Evolutionary conservation across 768 basidiomycete genomes (phyloP).

Genomic region (Boletus sp.): DNA sequence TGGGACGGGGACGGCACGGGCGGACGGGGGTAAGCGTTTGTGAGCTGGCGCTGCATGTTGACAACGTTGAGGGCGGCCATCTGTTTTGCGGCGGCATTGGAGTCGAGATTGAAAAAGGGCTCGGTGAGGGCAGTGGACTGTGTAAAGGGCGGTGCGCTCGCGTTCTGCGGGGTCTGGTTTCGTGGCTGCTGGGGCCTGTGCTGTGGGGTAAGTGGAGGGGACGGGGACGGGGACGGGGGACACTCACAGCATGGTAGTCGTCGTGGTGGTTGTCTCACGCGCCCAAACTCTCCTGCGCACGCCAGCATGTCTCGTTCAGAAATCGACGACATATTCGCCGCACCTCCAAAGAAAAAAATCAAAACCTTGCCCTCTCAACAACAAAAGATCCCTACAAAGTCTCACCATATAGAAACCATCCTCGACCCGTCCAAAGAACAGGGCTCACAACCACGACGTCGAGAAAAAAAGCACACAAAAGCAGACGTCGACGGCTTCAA

Average conservation of each 20-base stretch:
- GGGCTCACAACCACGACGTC: slow-evolving; percentile 32
- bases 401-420: slow-evolving; percentile 50
- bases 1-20: slow-evolving; percentile 36
- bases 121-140: slow-evolving; percentile 27
- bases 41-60: slow-evolving; percentile 45
- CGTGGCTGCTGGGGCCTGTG: slow-evolving; percentile 42
- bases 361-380: slow-evolving; percentile 1
- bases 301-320: slow-evolving; percentile 54
- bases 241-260: slow-evolving; percentile 20
- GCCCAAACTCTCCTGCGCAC: slow-evolving; percentile 13
- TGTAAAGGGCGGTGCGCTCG: slow-evolving; percentile 15
- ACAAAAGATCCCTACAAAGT: not conserved
- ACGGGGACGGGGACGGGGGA: not conserved
- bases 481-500: slow-evolving; percentile 51
- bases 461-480: slow-evolving; percentile 27
- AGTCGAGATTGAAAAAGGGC: slow-evolving; percentile 55
- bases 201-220: not conserved
- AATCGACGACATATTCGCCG: slow-evolving; percentile 83
- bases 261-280: slow-evolving; percentile 20
- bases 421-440: slow-evolving; percentile 54
- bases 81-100: slow-evolving; percentile 70
- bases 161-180: slow-evolving; percentile 19
- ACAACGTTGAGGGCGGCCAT: slow-evolving; percentile 73
- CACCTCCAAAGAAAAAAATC: slow-evolving; percentile 45
- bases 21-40: slow-evolving; percentile 51